Percentiles rank a stretch among this genome's conserved stretches.
phyloP scores from a whole-genome alignment of 768 basidiomycete genomes.

The Russula olivacea region DNA sequence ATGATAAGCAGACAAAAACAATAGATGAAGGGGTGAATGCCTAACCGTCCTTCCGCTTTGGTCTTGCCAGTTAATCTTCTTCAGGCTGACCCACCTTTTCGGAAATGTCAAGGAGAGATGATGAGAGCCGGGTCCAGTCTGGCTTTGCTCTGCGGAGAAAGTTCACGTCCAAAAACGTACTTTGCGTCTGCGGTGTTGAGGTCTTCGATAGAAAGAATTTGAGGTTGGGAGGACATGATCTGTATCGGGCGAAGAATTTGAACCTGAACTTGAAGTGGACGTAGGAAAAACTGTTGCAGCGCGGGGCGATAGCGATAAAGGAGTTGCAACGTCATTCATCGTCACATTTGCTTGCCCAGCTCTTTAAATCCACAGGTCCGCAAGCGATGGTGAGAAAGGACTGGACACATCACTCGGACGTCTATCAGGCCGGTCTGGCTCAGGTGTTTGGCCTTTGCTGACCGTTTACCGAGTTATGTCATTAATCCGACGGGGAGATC shows the following conservation, averaged over 20 bases:
- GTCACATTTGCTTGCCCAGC: not conserved
- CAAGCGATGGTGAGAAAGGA: not conserved
- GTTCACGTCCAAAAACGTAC: constrained; percentile 1
- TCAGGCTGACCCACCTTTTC: constrained; percentile 78
- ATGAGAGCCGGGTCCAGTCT: not conserved
- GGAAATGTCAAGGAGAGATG: not conserved
- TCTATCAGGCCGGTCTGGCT: not conserved
- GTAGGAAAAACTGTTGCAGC: no score
- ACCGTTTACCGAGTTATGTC: not conserved
- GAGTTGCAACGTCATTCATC: not conserved
- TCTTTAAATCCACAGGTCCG: not conserved
- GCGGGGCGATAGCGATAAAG: not conserved
- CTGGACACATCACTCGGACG: not conserved
- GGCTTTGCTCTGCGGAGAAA: not conserved
- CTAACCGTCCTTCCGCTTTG: constrained; percentile 65
- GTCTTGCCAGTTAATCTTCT: constrained; percentile 77
- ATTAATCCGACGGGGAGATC: not conserved
- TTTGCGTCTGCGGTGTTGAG: constrained; percentile 21
- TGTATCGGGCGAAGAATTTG: not conserved
- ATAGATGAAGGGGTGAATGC: not conserved
- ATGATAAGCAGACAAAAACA: not conserved
- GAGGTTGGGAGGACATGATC: constrained; percentile 17
- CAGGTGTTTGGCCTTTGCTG: not conserved
- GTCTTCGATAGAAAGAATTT: constrained; percentile 16
- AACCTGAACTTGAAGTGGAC: not conserved